phyloP scores from a whole-genome alignment of 2,329 filamentous ascomycete species.

The Cladorrhinum sp. region DNA sequence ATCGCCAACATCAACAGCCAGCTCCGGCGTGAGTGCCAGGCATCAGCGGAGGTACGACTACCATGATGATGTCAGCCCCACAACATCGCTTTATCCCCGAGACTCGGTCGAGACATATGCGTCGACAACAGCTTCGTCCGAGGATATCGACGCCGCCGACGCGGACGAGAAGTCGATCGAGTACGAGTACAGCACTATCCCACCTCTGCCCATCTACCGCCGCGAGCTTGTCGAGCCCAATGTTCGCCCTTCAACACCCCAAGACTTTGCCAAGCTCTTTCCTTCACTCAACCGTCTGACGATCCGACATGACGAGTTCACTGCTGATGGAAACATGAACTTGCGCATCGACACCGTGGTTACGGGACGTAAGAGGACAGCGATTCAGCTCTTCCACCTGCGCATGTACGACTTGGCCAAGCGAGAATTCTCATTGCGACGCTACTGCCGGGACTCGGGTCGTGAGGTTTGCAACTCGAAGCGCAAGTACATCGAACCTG shows the following conservation, averaged over 20 bases:
- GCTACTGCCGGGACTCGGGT: conserved; percentile 90
- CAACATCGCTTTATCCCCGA: conserved; percentile 40
- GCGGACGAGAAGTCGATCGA: conserved; percentile 36
- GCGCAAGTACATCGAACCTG: conserved; percentile 61
- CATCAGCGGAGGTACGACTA: conserved; percentile 22
- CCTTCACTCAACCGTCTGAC: conserved; percentile 77
- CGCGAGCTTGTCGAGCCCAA: conserved; percentile 62
- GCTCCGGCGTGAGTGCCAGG: conserved; percentile 6
- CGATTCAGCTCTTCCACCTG: conserved; percentile 80
- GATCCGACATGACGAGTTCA: conserved; percentile 87
- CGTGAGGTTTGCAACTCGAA: conserved; percentile 87
- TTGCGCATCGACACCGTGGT: conserved; percentile 80
- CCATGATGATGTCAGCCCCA: conserved; percentile 27
- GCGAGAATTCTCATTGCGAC: conserved; percentile 83
- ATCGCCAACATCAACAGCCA: conserved; percentile 23
- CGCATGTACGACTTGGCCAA: conserved; percentile 88
- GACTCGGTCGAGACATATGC: conserved; percentile 76
- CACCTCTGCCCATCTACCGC: conserved; percentile 56
- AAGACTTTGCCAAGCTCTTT: conserved; percentile 81
- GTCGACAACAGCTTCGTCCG: conserved; percentile 64
- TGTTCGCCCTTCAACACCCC: conserved; percentile 72
- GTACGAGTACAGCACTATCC: conserved; percentile 41
- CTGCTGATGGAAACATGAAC: conserved; percentile 94
- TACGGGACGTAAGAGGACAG: conserved; percentile 62
- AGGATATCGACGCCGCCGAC: conserved; percentile 46